Base-by-base conservation (phyloP, 495 filamentous ascomycete species). In the Aspergillus mulundensis region DNA sequence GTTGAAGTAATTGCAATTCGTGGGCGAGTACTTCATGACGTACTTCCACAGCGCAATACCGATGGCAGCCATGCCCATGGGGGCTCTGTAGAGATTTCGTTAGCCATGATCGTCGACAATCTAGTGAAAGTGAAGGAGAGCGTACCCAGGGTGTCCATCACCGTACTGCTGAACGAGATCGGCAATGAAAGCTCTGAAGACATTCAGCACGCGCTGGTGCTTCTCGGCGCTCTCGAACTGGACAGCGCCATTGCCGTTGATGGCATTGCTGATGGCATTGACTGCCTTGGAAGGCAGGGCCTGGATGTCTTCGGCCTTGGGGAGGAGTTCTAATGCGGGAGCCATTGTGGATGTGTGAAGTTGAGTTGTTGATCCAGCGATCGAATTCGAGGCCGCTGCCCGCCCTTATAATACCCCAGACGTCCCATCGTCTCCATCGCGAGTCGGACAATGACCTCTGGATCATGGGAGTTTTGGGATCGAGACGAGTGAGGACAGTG, bases 21-120 rank as follows among this genome's bases (percentile, higher is more conserved):
- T 54, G 1, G 78, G 75, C 19, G 75, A 67, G 61, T 80, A 81
- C 38, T 63, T 66, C 80, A 81, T 83, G 0, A 65, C 62, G 53
- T 81, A 78, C 56, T 72, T 75, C 72, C 72, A 83, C 11, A 81
- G 67, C 4, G 77, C 73, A 18, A 80, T 65, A 7, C 77, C 77
- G 41, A 80, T 80, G 5, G 78, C 78, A 16, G 78, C 80, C 77
- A 81, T 81, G 7, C 80, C 80, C 49, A 83, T 80, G 32, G 77
- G 32, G 8, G 32, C 32, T 36, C 32, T 36, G 11, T 36, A 36
- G 32, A 36, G n/a, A n/a, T n/a, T n/a, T 28, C 4, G 32, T 36
- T 36, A 36, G 32, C 32, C 12, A 36, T 36, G 11, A 10, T 36
- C 12, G 32, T 15, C 12, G 32, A 36, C 12, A 36, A 4, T 11